These are phyloP conservation scores for Blumeria hordei DNA, from an alignment of 2,329 filamentous ascomycete species.

Conservation along the genomic window DNA sequence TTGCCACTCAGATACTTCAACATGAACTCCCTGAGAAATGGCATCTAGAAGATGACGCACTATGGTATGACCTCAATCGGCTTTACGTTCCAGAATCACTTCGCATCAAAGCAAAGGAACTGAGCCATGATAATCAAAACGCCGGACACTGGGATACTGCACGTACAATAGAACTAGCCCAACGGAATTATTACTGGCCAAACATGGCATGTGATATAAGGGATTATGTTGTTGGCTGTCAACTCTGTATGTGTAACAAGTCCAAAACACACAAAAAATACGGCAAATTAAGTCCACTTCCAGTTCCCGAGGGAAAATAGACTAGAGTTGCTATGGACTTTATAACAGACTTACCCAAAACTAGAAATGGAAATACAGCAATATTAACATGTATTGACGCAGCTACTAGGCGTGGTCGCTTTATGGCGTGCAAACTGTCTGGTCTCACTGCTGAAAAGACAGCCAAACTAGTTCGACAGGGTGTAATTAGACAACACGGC, in stretches of 20 bases:
- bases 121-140: not conserved
- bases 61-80: too few species aligned
- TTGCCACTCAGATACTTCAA: too few species aligned
- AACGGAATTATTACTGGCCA: conserved; percentile 1
- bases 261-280: not conserved
- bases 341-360: not conserved
- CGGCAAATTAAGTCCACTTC: not conserved
- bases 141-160: not conserved
- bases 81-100: too few species aligned
- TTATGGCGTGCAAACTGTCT: not conserved
- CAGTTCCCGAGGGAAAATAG: not conserved
- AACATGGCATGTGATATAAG: not conserved
- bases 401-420: not conserved
- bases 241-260: not conserved
- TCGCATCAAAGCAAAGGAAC: conserved; percentile 1
- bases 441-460: not conserved
- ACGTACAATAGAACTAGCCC: not conserved
- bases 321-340: not conserved
- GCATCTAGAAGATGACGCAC: too few species aligned
- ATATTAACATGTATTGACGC: not conserved
- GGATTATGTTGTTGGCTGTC: not conserved
- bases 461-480: not conserved
- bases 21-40: too few species aligned
- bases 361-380: not conserved
- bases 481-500: not conserved